Conservation (phyloP, 192 early-diverging fungal genomes). For the Funneliformis geosporum region DNA sequence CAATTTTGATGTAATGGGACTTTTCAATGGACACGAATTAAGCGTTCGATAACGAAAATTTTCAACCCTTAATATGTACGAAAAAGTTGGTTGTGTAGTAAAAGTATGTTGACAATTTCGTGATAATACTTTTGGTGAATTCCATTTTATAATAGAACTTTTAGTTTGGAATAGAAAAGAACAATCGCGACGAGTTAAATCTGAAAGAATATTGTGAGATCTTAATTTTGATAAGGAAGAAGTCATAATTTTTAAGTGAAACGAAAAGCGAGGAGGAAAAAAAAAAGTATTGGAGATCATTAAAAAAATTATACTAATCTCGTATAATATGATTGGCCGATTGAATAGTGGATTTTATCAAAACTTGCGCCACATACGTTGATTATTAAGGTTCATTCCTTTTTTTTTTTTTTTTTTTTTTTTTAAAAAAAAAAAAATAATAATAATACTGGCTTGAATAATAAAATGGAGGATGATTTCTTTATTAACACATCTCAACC, state of each 20-base stretch:
- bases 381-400: too few relatives aligned
- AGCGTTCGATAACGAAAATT: neutral
- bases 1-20: neutral
- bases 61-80: too few relatives aligned
- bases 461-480: neutral
- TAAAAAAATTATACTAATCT: too few relatives aligned
- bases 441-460: too few relatives aligned
- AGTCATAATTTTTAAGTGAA: neutral
- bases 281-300: neutral
- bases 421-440: too few relatives aligned
- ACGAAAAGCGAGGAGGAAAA: neutral
- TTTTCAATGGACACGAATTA: neutral
- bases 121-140: neutral
- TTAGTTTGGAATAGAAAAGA: neutral
- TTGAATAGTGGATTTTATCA: too few relatives aligned
- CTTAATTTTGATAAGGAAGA: neutral
- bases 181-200: neutral
- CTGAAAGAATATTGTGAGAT: neutral
- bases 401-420: too few relatives aligned
- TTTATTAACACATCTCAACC: neutral
- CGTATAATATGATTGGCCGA: too few relatives aligned
- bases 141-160: neutral
- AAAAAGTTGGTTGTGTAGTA: too few relatives aligned
- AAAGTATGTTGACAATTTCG: too few relatives aligned
- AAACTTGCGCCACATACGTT: too few relatives aligned